These are phyloP conservation scores for Cryphonectria naterciae DNA, from an alignment of 2,329 filamentous ascomycete genomes.

Conservation along the genomic window DNA sequence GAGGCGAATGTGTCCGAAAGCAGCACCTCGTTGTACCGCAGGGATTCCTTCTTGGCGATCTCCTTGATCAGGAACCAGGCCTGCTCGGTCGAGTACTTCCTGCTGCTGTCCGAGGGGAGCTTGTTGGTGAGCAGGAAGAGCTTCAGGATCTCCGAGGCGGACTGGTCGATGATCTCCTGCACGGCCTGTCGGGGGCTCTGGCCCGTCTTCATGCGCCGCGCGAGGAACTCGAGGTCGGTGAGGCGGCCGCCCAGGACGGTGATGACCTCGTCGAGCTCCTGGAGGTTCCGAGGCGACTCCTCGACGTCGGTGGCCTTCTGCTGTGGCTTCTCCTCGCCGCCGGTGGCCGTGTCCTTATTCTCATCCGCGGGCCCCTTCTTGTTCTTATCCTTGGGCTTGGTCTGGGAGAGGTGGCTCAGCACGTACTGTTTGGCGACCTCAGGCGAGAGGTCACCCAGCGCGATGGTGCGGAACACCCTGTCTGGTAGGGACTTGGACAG, in stretches of 20 bases:
- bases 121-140: constrained; percentile 79
- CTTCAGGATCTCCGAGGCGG: constrained; percentile 87
- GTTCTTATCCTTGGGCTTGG: constrained; percentile 43
- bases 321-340: constrained; percentile 30
- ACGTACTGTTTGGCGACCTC: constrained; percentile 89
- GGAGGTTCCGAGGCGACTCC: constrained; percentile 54
- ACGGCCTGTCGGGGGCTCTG: constrained; percentile 83
- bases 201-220: constrained; percentile 85
- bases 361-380: constrained; percentile 30
- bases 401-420: constrained; percentile 72
- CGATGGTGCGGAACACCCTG: constrained; percentile 84
- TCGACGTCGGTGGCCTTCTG: constrained; percentile 40
- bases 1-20: constrained; percentile 75
- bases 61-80: constrained; percentile 87
- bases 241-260: constrained; percentile 83
- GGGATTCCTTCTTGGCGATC: constrained; percentile 67
- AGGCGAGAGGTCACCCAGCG: constrained; percentile 83
- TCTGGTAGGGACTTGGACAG: constrained; percentile 87
- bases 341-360: constrained; percentile 36
- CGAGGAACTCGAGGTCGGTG: constrained; percentile 93
- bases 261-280: constrained; percentile 81
- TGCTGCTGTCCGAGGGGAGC: constrained; percentile 41
- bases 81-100: constrained; percentile 80
- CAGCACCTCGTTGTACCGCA: constrained; percentile 86
- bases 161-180: constrained; percentile 85